phyloP scores from a whole-genome alignment of 331 rosid genomes.

The Prunus yedoensis region DNA sequence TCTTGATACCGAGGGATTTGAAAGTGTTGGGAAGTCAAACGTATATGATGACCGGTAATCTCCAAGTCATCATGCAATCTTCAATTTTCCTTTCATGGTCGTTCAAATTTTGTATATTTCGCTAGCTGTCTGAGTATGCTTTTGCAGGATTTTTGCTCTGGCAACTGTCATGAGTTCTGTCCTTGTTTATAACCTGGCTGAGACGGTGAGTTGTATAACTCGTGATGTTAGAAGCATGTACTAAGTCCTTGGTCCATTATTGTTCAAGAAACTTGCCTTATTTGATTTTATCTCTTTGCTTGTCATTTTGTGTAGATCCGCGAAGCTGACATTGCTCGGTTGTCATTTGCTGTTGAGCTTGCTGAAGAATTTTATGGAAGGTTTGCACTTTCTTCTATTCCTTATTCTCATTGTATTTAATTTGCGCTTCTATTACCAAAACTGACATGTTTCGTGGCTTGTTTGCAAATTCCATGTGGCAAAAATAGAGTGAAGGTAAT shows the following conservation, averaged over 20 bases:
- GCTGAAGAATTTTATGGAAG: conserved; percentile 99
- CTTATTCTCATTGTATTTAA: not conserved
- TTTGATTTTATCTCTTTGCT: conserved; percentile 4
- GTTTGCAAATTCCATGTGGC: conserved; percentile 36
- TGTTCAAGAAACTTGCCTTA: not conserved
- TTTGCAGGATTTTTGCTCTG: conserved; percentile 86
- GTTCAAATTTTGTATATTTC: conserved; percentile 2
- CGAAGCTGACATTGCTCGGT: conserved; percentile 93
- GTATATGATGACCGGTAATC: conserved; percentile 98
- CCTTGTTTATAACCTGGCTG: conserved; percentile 89
- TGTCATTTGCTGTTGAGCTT: conserved; percentile 97
- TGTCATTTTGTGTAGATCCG: conserved; percentile 64
- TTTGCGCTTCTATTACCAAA: conserved; percentile 13
- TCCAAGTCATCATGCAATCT: conserved; percentile 19
- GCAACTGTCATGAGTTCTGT: conserved; percentile 97
- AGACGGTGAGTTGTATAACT: conserved; percentile 61
- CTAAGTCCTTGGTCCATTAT: conserved; percentile 9
- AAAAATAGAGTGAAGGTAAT: conserved; percentile 90
- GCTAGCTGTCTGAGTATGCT: conserved; percentile 21
- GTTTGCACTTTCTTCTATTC: conserved; percentile 39
- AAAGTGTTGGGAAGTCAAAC: conserved; percentile 93
- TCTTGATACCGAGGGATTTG: conserved; percentile 98
- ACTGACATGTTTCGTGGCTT: conserved; percentile 41
- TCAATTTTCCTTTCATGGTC: conserved; percentile 19
- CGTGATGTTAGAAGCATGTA: conserved; percentile 6